Evolutionary conservation across 2,329 filamentous ascomycete genomes (phyloP), one percentile per base, ranked within the genome.

Genomic region (Colletotrichum tofieldiae): DNA sequence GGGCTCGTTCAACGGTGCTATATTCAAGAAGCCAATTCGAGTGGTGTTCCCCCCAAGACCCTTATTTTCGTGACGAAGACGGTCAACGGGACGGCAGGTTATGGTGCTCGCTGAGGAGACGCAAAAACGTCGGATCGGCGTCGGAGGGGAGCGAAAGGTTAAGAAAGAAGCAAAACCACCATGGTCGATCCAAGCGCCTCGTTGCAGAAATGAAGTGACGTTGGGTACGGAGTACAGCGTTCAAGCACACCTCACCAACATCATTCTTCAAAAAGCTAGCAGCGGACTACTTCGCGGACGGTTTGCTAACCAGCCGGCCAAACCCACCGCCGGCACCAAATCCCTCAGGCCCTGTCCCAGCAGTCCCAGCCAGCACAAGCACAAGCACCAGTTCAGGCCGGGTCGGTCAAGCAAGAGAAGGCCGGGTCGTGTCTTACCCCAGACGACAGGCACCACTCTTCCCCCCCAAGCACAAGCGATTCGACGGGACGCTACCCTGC

Each of bases 341-440:
- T 56, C 63, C 32, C 43, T 60, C 23, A 45, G 54, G 54, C 54
- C 37, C 54, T 49, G 43, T 55, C 16, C 41, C 64, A 66, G 64
- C 64, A 35, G 32, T 7, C 5, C 52, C 52, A 37, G 52, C 20
- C 16, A 52, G 47, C 23, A 29, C 11, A 35, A 65, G 54, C 63
- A 55, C 32, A 55, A 37, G 20, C 11, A n/a, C 32, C 41, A 52
- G 45, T 23, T 43, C 65, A 52, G 18, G 62, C 52, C 68, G 43
- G 65, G 52, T 68, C 65, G 69, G 69, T 52, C 65, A 62, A 68
- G 58, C 58, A 59, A 62, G 58, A 56, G 18, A 51, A 52, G 59
- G 35, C 68, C 32, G 68, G 65, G 55, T 43, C 37, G 68, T 62
- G 41, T 62, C 68, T 71, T 68, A 72, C 69, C 69, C 65, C 65